Evolutionary conservation across 169 alveolate genomes (phyloP).

Genomic region (Eimeria maxima): DNA sequence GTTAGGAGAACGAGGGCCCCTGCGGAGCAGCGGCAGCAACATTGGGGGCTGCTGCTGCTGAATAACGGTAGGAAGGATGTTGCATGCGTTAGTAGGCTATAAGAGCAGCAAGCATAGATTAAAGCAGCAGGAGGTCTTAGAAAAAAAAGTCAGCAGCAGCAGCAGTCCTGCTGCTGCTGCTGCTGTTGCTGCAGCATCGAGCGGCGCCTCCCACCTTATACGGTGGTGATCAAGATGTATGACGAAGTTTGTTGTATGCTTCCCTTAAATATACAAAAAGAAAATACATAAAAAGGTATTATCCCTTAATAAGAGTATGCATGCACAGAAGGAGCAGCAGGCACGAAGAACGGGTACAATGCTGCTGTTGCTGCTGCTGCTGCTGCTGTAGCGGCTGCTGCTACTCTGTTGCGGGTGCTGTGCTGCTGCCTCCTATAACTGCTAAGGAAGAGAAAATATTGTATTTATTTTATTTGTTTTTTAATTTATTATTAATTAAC

Average conservation of each 20-base stretch:
- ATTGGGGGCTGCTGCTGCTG: conserved; percentile 44
- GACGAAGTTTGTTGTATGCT: background rate
- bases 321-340: background rate
- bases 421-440: too few species aligned
- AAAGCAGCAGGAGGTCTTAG: background rate
- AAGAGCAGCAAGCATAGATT: background rate
- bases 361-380: too few species aligned
- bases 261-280: background rate
- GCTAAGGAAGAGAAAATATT: too few species aligned
- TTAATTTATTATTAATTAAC: too few species aligned
- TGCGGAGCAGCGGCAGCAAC: conserved; percentile 41
- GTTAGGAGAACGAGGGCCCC: too few species aligned
- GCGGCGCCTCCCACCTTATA: background rate
- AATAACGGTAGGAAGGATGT: background rate
- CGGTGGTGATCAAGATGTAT: background rate
- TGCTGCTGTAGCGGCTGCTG: background rate
- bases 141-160: background rate
- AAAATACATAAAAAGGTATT: background rate
- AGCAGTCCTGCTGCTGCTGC: conserved; percentile 16
- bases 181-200: conserved; percentile 21
- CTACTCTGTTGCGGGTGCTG: background rate
- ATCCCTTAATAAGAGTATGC: background rate
- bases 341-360: background rate
- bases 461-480: too few species aligned
- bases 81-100: background rate